Conservation (phyloP, 148 eudicot genomes). For the Nyssa sinensis region DNA sequence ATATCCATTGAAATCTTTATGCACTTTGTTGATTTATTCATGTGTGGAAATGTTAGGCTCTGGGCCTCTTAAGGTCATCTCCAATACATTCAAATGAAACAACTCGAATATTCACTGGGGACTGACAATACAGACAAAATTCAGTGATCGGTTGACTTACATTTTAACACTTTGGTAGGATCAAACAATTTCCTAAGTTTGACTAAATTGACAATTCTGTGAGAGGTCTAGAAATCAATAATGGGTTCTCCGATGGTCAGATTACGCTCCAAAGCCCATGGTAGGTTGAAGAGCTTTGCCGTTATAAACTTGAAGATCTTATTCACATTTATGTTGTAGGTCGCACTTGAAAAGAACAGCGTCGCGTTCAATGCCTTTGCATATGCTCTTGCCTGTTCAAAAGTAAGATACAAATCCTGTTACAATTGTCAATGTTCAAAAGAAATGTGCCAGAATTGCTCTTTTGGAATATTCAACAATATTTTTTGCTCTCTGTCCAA, state of each 20-base stretch:
- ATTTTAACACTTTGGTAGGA: not conserved
- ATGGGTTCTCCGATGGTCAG: constrained; percentile 66
- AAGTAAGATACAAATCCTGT: not conserved
- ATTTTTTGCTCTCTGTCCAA: not conserved
- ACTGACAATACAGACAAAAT: too few relatives aligned
- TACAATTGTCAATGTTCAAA: not conserved
- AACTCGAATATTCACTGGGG: too few relatives aligned
- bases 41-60: too few relatives aligned
- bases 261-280: constrained; percentile 59
- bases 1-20: too few relatives aligned
- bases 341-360: constrained; percentile 59
- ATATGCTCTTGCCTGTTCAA: constrained; percentile 58
- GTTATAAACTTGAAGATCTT: constrained; percentile 66
- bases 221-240: constrained; percentile 40
- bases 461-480: too few relatives aligned
- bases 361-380: constrained; percentile 62
- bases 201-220: not conserved
- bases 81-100: not conserved
- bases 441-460: too few relatives aligned
- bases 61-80: too few relatives aligned
- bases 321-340: constrained; percentile 69
- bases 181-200: not conserved
- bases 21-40: too few relatives aligned
- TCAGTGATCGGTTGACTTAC: constrained; percentile 22
- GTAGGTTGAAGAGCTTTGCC: constrained; percentile 61